Percentiles rank a stretch among this genome's conserved stretches.
phyloP scores from a whole-genome alignment of 192 early-diverging fungal genomes.

The Coemansia umbellata region DNA sequence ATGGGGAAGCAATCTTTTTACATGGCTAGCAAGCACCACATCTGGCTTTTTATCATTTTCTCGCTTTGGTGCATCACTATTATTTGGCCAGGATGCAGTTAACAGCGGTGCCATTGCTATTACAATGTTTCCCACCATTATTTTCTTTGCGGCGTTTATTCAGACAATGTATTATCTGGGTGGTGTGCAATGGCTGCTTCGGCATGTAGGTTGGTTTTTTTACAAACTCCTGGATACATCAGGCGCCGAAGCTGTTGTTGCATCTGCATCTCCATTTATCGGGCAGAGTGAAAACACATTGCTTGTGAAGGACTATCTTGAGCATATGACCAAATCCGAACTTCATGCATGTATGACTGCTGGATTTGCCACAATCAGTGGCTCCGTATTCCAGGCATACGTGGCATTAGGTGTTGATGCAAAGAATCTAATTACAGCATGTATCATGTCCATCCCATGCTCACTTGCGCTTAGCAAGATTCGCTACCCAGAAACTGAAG shows the following conservation, averaged over 20 bases:
- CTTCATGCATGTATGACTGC: conserved; percentile 81
- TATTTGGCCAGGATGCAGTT: conserved; percentile 50
- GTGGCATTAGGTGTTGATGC: conserved; percentile 64
- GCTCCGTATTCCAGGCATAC: conserved; percentile 75
- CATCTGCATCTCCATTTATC: conserved; percentile 81
- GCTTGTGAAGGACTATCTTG: conserved; percentile 75
- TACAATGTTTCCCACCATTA: conserved; percentile 74
- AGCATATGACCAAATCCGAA: conserved; percentile 80
- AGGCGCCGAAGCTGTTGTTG: conserved; percentile 79
- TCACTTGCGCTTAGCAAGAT: conserved; percentile 80
- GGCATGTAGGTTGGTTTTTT: conserved; percentile 62
- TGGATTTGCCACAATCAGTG: conserved; percentile 88
- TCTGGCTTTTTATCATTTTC: conserved; percentile 66
- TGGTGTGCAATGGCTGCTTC: conserved; percentile 74
- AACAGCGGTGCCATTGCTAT: conserved; percentile 60
- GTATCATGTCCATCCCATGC: conserved; percentile 88
- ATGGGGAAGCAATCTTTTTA: conserved; percentile 69
- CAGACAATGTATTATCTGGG: conserved; percentile 81
- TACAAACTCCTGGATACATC: conserved; percentile 70
- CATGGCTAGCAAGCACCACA: conserved; percentile 59
- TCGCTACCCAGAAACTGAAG: conserved; percentile 74
- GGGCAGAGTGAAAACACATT: conserved; percentile 83
- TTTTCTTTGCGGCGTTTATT: conserved; percentile 86
- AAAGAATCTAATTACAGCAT: conserved; percentile 69
- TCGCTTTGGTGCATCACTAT: conserved; percentile 59